Conservation (phyloP, 148 eudicot species). For the Cornus kousa region DNA sequence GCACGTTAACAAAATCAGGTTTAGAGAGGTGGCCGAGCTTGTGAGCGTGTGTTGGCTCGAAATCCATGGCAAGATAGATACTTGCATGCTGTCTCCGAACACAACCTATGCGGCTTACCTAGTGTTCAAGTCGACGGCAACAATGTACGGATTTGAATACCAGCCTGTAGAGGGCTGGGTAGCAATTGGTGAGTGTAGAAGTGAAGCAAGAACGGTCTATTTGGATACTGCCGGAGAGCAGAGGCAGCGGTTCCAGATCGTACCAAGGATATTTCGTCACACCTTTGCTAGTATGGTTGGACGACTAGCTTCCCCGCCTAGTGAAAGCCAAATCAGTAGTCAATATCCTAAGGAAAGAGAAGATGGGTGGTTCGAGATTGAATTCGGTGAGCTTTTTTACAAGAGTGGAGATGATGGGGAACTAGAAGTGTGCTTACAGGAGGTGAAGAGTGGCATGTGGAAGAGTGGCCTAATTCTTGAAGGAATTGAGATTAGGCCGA, state of each 20-base stretch:
- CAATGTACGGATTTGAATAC: constrained; percentile 36
- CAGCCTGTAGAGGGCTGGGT: constrained; percentile 30
- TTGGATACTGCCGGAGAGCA: constrained; percentile 24
- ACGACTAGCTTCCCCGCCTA: neutral
- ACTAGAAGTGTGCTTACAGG: constrained; percentile 41
- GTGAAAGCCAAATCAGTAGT: neutral
- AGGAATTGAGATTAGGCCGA: constrained; percentile 50
- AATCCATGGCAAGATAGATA: constrained; percentile 36
- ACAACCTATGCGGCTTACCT: constrained; percentile 49
- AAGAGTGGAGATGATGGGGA: constrained; percentile 24
- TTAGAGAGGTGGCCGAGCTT: constrained; percentile 57
- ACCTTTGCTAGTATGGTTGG: no score
- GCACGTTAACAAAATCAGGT: constrained; percentile 28
- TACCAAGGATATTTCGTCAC: constrained; percentile 23
- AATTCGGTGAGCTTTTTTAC: constrained; percentile 45
- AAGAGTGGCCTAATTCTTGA: constrained; percentile 54
- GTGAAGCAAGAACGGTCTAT: constrained; percentile 18
- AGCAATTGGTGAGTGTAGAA: constrained; percentile 22
- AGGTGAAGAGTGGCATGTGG: constrained; percentile 30
- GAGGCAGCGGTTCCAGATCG: constrained; percentile 23
- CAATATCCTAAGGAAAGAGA: constrained; percentile 34
- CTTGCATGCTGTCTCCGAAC: constrained; percentile 37
- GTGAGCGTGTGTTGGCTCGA: constrained; percentile 48
- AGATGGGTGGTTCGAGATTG: constrained; percentile 69
- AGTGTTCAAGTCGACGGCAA: constrained; percentile 37